These are phyloP conservation scores for Syncephalastrum racemosum DNA, from an alignment of 371 early-diverging fungal species.

Conservation along the genomic window DNA sequence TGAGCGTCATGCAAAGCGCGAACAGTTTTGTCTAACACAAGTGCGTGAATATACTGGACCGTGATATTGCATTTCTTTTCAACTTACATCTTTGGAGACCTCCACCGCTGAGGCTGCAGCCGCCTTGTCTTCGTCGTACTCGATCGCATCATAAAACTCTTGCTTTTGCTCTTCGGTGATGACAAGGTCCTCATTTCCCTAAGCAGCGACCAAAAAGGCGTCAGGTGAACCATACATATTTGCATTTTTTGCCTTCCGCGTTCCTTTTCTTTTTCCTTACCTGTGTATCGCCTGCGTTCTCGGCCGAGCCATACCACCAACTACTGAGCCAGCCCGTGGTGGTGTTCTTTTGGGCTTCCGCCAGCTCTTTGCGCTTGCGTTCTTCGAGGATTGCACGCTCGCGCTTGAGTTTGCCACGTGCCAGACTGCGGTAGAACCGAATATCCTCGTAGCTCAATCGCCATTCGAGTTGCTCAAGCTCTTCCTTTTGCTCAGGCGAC, in stretches of 20 bases:
- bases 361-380: slow-evolving; percentile 28
- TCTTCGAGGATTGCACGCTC: slow-evolving; percentile 68
- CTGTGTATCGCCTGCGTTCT: slow-evolving; percentile 10
- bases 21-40: slow-evolving; percentile 58
- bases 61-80: too few relatives aligned
- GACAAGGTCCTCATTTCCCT: slow-evolving; percentile 38
- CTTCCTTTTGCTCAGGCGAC: slow-evolving; percentile 52
- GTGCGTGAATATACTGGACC: too few relatives aligned
- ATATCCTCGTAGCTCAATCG: slow-evolving; percentile 88
- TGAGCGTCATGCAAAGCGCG: slow-evolving; percentile 69
- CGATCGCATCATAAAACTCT: slow-evolving; percentile 93
- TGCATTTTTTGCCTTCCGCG: background rate
- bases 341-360: slow-evolving; percentile 20
- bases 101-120: slow-evolving; percentile 63
- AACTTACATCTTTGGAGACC: slow-evolving; percentile 74
- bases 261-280: slow-evolving; percentile 5
- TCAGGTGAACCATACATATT: too few relatives aligned
- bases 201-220: background rate
- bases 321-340: slow-evolving; percentile 59
- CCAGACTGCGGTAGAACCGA: slow-evolving; percentile 84
- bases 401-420: slow-evolving; percentile 69
- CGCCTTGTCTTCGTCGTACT: slow-evolving; percentile 84
- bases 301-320: slow-evolving; percentile 62
- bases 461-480: slow-evolving; percentile 72
- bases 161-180: slow-evolving; percentile 78